phyloP scores from a whole-genome alignment of 2,329 filamentous ascomycete genomes.

The Macrophomina phaseolina region DNA sequence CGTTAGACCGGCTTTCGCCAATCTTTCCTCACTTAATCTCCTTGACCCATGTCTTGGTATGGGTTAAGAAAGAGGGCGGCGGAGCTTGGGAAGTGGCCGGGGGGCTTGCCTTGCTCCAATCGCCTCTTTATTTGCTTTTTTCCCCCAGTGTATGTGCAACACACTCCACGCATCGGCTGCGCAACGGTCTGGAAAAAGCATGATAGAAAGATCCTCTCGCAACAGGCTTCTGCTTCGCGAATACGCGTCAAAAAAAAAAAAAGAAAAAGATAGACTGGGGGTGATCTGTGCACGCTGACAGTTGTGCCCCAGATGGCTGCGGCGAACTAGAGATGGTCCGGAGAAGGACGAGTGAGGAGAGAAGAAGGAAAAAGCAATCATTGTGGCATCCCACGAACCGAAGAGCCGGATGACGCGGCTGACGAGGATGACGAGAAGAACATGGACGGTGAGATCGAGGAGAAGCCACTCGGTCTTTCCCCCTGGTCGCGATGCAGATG shows the following conservation, averaged over 20 bases:
- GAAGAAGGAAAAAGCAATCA: constrained; percentile 3
- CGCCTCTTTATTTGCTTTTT: background rate
- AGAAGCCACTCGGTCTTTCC: no score
- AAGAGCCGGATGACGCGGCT: constrained; percentile 1
- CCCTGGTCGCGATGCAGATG: background rate
- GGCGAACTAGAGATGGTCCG: background rate
- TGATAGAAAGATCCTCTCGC: background rate
- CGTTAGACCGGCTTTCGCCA: background rate
- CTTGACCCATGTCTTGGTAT: background rate
- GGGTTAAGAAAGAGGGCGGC: background rate
- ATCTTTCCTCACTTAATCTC: background rate
- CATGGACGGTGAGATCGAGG: no score
- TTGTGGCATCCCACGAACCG: background rate
- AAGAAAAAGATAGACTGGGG: background rate
- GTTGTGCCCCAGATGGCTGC: background rate
- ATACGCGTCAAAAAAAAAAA: background rate
- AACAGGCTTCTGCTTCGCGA: background rate
- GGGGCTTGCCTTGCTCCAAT: background rate
- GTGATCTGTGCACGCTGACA: background rate
- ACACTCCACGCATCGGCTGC: background rate
- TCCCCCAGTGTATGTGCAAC: background rate
- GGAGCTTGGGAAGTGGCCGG: background rate
- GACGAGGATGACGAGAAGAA: background rate
- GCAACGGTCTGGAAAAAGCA: constrained; percentile 1
- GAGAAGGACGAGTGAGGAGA: background rate